These are phyloP conservation scores for Erodium maritimum DNA, from an alignment of 345 rosid species.

Conservation along the genomic window DNA sequence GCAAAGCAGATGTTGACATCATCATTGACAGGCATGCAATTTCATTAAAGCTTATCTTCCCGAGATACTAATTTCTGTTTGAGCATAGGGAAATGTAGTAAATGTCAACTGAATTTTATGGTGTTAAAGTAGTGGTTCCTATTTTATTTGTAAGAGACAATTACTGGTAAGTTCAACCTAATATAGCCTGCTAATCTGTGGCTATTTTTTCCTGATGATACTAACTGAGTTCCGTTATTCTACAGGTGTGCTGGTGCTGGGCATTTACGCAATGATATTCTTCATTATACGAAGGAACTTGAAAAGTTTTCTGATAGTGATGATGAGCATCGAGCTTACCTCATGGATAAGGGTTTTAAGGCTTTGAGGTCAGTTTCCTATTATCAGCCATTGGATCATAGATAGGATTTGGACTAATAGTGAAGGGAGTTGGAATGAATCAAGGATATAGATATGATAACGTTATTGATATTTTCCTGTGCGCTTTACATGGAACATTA, in stretches of 20 bases:
- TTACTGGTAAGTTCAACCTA: no score
- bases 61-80: background rate
- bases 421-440: background rate
- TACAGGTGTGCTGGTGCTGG: slow-evolving; percentile 90
- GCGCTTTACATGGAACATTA: no score
- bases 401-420: background rate
- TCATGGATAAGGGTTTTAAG: slow-evolving; percentile 75
- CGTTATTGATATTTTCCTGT: no score
- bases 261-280: slow-evolving; percentile 70
- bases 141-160: no score
- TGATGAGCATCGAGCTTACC: slow-evolving; percentile 51
- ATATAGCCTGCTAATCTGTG: no score
- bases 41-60: background rate
- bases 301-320: slow-evolving; percentile 32
- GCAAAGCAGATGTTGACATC: slow-evolving; percentile 78
- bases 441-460: no score
- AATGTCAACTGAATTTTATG: background rate
- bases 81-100: background rate
- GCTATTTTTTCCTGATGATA: background rate
- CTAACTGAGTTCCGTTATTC: slow-evolving; percentile 12
- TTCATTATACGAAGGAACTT: slow-evolving; percentile 54
- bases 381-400: slow-evolving; percentile 6
- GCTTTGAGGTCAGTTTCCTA: slow-evolving; percentile 56
- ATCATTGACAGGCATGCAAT: slow-evolving; percentile 48
- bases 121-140: no score